Percentiles rank a stretch among this genome's conserved stretches.
phyloP scores from a whole-genome alignment of 805 yeast genomes.

The Soucietia sequanensis region DNA sequence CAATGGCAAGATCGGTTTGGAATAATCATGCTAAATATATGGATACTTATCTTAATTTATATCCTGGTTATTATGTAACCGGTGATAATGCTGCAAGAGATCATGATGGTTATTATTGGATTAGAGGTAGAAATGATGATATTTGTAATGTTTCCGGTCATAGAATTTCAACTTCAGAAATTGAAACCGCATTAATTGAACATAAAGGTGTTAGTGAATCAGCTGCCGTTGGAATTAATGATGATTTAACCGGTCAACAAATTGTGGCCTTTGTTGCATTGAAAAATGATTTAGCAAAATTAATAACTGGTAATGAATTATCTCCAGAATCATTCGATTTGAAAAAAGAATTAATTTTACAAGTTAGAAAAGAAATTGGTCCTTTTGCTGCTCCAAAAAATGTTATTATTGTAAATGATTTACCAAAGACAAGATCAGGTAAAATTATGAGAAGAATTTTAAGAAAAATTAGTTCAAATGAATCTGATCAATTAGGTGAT shows the following conservation, averaged over 20 bases:
- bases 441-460: constrained; percentile 85
- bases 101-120: constrained; percentile 82
- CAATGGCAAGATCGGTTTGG: constrained; percentile 82
- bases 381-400: constrained; percentile 85
- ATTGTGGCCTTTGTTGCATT: constrained; percentile 80
- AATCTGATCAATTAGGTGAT: constrained; percentile 81
- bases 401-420: constrained; percentile 68
- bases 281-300: constrained; percentile 46
- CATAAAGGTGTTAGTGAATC: constrained; percentile 69
- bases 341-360: constrained; percentile 62
- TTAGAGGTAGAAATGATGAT: constrained; percentile 83
- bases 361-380: constrained; percentile 77
- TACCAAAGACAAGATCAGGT: constrained; percentile 86
- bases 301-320: constrained; percentile 25
- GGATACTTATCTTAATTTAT: constrained; percentile 82
- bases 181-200: constrained; percentile 79
- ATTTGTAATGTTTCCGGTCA: constrained; percentile 88
- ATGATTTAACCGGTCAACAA: constrained; percentile 84
- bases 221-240: constrained; percentile 82
- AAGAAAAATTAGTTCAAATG: constrained; percentile 71
- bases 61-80: constrained; percentile 79
- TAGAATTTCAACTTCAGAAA: constrained; percentile 85
- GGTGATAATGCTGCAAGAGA: constrained; percentile 92
- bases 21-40: constrained; percentile 68
- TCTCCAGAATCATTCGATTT: constrained; percentile 50